Percentiles rank a stretch among this genome's conserved stretches.
phyloP scores from a whole-genome alignment of 768 basidiomycete genomes.

The Lentinula guzmanii region DNA sequence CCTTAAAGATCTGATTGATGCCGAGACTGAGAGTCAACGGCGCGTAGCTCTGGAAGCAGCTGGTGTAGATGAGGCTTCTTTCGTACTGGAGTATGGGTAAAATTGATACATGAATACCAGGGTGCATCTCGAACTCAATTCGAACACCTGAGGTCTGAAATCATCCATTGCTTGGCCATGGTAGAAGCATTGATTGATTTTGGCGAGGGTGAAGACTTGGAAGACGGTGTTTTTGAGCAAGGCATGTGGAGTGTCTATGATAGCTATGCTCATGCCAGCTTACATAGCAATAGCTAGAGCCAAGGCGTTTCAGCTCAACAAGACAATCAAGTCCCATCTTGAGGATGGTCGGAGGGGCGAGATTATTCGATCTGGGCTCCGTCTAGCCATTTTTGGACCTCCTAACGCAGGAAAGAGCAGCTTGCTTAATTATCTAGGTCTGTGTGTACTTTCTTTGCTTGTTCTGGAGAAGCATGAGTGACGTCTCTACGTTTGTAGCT shows the following conservation, averaged over 20 bases:
- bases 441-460: not conserved
- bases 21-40: slow-evolving; percentile 81
- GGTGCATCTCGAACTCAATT: slow-evolving; percentile 57
- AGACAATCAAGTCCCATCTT: slow-evolving; percentile 50
- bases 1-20: slow-evolving; percentile 79
- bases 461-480: not conserved
- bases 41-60: slow-evolving; percentile 64
- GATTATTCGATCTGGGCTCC: slow-evolving; percentile 76
- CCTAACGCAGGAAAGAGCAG: slow-evolving; percentile 95
- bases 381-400: slow-evolving; percentile 84
- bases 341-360: slow-evolving; percentile 75
- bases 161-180: slow-evolving; percentile 69
- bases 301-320: slow-evolving; percentile 42
- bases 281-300: slow-evolving; percentile 37
- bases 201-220: slow-evolving; percentile 86
- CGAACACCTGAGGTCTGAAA: slow-evolving; percentile 55
- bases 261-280: not conserved
- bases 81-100: not conserved
- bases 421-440: slow-evolving; percentile 79
- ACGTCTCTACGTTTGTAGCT: slow-evolving; percentile 34
- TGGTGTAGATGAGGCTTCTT: slow-evolving; percentile 40
- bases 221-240: slow-evolving; percentile 70
- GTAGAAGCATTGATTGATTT: slow-evolving; percentile 92
- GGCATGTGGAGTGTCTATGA: slow-evolving; percentile 32
- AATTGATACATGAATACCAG: slow-evolving; percentile 30